Base-by-base conservation (phyloP, 371 early-diverging fungal species). In the Paraphysoderma sedebokerense region DNA sequence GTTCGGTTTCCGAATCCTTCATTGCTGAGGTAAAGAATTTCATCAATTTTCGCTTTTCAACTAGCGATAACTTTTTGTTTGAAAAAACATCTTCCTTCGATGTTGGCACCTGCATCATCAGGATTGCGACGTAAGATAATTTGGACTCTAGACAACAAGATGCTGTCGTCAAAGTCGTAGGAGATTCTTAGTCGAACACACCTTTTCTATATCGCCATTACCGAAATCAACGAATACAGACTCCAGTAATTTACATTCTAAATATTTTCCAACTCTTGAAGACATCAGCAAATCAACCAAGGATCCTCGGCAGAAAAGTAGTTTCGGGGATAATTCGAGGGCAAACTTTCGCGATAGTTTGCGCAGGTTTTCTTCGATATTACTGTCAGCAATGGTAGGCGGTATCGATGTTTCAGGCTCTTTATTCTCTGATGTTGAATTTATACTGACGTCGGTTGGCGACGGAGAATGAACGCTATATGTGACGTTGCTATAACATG, bases 21-120 rank as follows among this genome's bases (percentile, higher is more conserved):
- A 77, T 54, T 5, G 81, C 75, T 55, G 68, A 70, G 0, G 78
- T 80, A 44, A 95, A 59, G 49, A 91, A 82, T 52, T 79, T 77
- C 91, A 92, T 92, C 59, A 95, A 51, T 47, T 76, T 72, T 47
- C 92, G 68, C 60, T 92, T 92, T 40, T 89, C 92, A 35, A 84
- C 61, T 34, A 92, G 63, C 2, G 61, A 63, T 5, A 91, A 68
- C 8, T 74, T 57, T 31, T 80, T 72, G 56, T 77, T 78, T 12
- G 74, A 70, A 65, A 95, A 95, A 11, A 95, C 76, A 55, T 89
- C 92, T 58, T 89, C 89, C 56, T 89, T 92, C 38, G 85, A 81
- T n/a, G 81, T 73, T 0, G 92, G 93, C 12, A 91, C 85, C 77
- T 76, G 44, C 32, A 9, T 26, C 9, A 22, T 13, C 31, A 34